Evolutionary conservation across 2,329 filamentous ascomycete species (phyloP).

Genomic region (Laburnicola sp.): DNA sequence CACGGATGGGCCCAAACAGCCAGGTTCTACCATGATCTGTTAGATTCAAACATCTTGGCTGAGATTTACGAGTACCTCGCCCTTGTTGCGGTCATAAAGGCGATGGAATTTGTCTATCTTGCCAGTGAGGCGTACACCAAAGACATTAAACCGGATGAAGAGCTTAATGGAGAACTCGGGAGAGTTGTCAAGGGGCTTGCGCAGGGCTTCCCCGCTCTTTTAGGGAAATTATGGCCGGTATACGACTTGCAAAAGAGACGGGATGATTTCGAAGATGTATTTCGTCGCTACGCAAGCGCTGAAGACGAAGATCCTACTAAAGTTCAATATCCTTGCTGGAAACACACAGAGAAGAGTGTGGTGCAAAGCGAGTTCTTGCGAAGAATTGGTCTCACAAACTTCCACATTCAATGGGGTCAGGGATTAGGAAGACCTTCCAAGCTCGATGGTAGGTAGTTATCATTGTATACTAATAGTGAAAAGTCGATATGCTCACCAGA

Average conservation of each 20-base stretch:
- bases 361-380: not conserved
- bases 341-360: not conserved
- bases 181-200: not conserved
- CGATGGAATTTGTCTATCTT: not conserved
- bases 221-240: not conserved
- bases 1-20: not conserved
- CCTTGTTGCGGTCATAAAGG: not conserved
- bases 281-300: not conserved
- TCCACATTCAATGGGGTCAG: not conserved
- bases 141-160: not conserved
- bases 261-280: not conserved
- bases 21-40: not conserved
- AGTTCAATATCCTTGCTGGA: not conserved
- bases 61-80: not conserved
- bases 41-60: not conserved
- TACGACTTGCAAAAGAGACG: not conserved
- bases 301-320: not conserved
- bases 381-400: not conserved
- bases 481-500: not conserved
- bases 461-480: not conserved
- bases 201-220: not conserved
- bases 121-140: not conserved
- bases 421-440: not conserved
- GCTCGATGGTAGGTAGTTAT: not conserved
- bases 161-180: not conserved